Evolutionary conservation across 2,329 filamentous ascomycete species (phyloP), one percentile per base, ranked within the genome.

Genomic region (Paecilomyces sp.): DNA sequence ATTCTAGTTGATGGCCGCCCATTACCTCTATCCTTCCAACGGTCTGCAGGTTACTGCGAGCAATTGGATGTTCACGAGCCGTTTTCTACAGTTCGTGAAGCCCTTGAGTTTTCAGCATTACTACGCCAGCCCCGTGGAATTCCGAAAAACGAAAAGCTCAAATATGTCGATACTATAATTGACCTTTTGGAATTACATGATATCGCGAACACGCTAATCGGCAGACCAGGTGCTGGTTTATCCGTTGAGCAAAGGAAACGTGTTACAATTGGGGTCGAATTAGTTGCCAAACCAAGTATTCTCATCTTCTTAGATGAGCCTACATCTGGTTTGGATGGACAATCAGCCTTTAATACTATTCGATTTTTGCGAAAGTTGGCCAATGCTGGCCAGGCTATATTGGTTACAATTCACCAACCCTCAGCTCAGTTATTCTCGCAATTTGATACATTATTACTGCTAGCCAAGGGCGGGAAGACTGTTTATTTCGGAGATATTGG

Each of bases 331-430:
- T 80, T 90, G 0, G 87, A 90, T 67, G 84, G 82, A 7, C 86
- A 89, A 63, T 83, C 83, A 1, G 86, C 87, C 0, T 88, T 81
- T 71, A 86, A 83, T 0, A 88, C 88, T 36, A 80, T 88, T 2
- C 79, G 83, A 2, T 88, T 89, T 74, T 70, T 89, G 53, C 83
- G 84, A 70, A 89, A 89, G 65, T 77, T 90, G 1, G 80, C 85
- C 24, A 76, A 79, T 12, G 83, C 85, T 24, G 87, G 87, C 0
- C 85, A 89, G 66, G 86, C 87, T 3, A 87, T 90, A 51, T 75
- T 90, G 33, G 88, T 87, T 65, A 90, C 87, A 0, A 89, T 89
- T 55, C 87, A 89, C 66, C 87, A 89, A 65, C 87, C 87, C 3
- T 86, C 83, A 7, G 85, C 85, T 0, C 80, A 87, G 22, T 76